A percentile compares a stretch with the other conserved stretches of the same genome.
Evolutionary conservation across 441 rosid genomes (phyloP).

Genomic region (Erysimum pusillum): DNA sequence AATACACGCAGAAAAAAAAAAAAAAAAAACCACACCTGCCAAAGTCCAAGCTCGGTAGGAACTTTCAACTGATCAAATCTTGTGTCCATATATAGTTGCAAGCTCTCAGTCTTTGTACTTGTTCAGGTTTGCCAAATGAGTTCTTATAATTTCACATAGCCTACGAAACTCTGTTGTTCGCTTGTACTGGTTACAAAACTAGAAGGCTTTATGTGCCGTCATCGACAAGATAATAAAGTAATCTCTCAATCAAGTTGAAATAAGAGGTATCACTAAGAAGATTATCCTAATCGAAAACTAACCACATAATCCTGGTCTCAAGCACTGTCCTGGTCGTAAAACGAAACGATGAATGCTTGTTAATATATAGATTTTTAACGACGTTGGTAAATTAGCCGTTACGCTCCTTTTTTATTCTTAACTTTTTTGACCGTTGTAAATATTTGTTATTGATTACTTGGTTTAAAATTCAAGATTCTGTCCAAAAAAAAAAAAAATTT

Average conservation of each 20-base stretch:
- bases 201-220: constrained; percentile 95
- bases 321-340: too few species aligned
- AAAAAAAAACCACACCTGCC: constrained; percentile 63
- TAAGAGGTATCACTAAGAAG: background rate
- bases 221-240: constrained; percentile 59
- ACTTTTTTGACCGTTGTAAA: too few species aligned
- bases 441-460: too few species aligned
- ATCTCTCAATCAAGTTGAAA: background rate
- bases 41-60: constrained; percentile 86
- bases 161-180: constrained; percentile 90
- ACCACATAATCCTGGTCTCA: too few species aligned
- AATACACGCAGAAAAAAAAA: constrained; percentile 31
- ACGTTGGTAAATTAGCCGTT: too few species aligned
- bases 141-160: constrained; percentile 90
- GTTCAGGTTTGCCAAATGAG: constrained; percentile 83
- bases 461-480: too few species aligned
- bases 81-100: constrained; percentile 90
- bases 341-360: too few species aligned
- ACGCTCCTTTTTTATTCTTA: too few species aligned
- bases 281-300: constrained; percentile 33
- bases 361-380: too few species aligned
- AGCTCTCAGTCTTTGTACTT: constrained; percentile 87
- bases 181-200: constrained; percentile 94
- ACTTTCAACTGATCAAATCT: constrained; percentile 92
- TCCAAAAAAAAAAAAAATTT: too few species aligned